phyloP scores from a whole-genome alignment of 2,329 filamentous ascomycete genomes.

The Nothopassalora personata region DNA sequence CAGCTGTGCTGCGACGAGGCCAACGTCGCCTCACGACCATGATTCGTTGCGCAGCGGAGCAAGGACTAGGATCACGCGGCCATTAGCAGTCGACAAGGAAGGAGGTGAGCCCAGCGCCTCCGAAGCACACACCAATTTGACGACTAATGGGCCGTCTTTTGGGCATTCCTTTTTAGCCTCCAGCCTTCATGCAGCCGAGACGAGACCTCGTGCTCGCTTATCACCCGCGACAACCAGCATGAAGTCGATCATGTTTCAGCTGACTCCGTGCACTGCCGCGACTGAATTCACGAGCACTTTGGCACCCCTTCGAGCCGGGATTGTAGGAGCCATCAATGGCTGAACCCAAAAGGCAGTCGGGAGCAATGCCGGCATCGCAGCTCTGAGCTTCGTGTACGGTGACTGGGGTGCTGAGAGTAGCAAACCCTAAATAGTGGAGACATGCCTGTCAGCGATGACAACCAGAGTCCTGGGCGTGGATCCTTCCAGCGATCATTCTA shows the following conservation, averaged over 20 bases:
- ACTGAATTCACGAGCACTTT: not conserved
- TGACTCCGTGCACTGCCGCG: not conserved
- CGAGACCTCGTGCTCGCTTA: not conserved
- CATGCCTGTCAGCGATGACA: no score
- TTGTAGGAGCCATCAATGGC: not conserved
- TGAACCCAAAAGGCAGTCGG: not conserved
- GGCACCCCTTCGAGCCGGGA: not conserved
- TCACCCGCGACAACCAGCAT: not conserved
- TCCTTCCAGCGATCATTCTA: no score
- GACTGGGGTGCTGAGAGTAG: no score
- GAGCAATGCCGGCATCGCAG: not conserved
- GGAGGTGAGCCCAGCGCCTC: not conserved
- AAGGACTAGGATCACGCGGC: not conserved
- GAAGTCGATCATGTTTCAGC: constrained; percentile 1
- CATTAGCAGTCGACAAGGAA: not conserved
- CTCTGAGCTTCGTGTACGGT: not conserved
- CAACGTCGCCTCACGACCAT: not conserved
- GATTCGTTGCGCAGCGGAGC: not conserved
- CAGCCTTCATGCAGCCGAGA: not conserved
- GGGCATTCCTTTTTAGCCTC: not conserved
- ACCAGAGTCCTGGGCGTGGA: no score
- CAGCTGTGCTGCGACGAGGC: not conserved
- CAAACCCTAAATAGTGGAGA: no score
- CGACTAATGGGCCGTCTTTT: not conserved
- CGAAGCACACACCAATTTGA: not conserved